A percentile compares a stretch with the other conserved stretches of the same genome.
Evolutionary conservation across 2,329 filamentous ascomycete genomes (phyloP).

Genomic region (Magnaporthiopsis poae): DNA sequence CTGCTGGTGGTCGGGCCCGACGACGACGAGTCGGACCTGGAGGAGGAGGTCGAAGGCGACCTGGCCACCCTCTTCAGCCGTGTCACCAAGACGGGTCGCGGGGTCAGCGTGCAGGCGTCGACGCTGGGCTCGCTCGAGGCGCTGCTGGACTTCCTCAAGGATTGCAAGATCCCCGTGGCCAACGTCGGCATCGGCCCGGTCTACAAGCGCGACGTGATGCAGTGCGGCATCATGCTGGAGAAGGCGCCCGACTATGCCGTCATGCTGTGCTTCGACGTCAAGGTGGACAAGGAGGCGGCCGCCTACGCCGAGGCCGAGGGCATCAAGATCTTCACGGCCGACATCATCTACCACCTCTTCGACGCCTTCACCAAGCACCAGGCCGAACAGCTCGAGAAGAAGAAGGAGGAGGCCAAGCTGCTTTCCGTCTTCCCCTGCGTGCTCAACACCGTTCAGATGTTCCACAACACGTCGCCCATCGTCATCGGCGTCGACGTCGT

Average conservation of each 20-base stretch:
- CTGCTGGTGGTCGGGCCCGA: constrained; percentile 88
- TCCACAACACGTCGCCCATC: constrained; percentile 96
- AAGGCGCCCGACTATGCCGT: constrained; percentile 92
- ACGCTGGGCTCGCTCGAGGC: constrained; percentile 95
- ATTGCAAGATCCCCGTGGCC: constrained; percentile 91
- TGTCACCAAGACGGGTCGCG: constrained; percentile 82
- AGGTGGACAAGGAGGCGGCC: constrained; percentile 92
- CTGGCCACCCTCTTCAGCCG: constrained; percentile 82
- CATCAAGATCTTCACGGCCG: constrained; percentile 95
- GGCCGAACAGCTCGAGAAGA: constrained; percentile 73
- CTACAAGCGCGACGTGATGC: constrained; percentile 96
- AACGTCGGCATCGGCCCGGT: constrained; percentile 97
- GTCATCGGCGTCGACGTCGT: constrained; percentile 89
- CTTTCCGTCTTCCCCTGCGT: constrained; percentile 95
- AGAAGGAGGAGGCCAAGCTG: constrained; percentile 93
- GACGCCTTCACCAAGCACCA: constrained; percentile 95
- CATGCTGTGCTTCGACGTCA: constrained; percentile 99
- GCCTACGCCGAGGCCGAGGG: constrained; percentile 85
- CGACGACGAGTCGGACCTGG: constrained; percentile 92
- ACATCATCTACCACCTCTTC: constrained; percentile 98
- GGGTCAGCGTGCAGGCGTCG: constrained; percentile 93
- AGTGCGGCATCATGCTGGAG: constrained; percentile 89
- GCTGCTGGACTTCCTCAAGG: constrained; percentile 86
- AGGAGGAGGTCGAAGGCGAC: constrained; percentile 93
- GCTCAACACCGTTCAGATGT: constrained; percentile 77